A percentile compares a stretch with the other conserved stretches of the same genome.
phyloP scores from a whole-genome alignment of 805 yeast species.

The Lipomyces starkeyi region DNA sequence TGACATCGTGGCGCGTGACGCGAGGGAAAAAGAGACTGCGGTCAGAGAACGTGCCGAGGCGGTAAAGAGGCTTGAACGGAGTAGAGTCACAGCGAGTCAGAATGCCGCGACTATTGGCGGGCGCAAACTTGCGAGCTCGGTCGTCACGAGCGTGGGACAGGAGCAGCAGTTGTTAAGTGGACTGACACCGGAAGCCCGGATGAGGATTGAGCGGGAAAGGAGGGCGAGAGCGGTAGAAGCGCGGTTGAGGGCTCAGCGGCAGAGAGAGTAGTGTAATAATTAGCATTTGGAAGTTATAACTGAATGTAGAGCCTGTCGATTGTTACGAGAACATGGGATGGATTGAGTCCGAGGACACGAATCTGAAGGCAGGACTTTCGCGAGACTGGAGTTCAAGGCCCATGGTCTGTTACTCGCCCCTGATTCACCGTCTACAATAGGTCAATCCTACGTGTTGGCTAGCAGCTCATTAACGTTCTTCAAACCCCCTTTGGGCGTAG shows the following conservation, averaged over 20 bases:
- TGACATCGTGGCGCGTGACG: conserved; percentile 43
- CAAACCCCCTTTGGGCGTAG: too few relatives aligned
- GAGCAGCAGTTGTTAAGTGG: conserved; percentile 49
- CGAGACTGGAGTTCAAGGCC: too few relatives aligned
- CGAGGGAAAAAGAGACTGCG: conserved; percentile 24
- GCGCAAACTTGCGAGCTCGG: conserved; percentile 37
- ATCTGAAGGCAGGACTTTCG: too few relatives aligned
- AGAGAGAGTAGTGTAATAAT: background rate
- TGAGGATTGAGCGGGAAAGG: conserved; percentile 87
- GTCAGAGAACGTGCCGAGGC: conserved; percentile 37
- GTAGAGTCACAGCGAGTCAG: conserved; percentile 27
- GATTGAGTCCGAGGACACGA: too few relatives aligned
- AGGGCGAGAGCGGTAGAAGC: conserved; percentile 97
- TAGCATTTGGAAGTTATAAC: background rate
- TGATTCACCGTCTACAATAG: too few relatives aligned
- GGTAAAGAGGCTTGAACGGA: conserved; percentile 36
- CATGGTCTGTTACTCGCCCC: too few relatives aligned
- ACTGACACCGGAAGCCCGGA: conserved; percentile 73
- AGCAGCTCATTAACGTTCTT: too few relatives aligned
- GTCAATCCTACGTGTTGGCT: too few relatives aligned
- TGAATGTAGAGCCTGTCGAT: background rate
- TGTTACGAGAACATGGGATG: too few relatives aligned
- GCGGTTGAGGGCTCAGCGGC: conserved; percentile 48
- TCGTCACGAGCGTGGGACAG: conserved; percentile 38
- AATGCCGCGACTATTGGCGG: background rate